Evolutionary conservation across 2,329 filamentous ascomycete species (phyloP), one percentile per base, ranked within the genome.

Genomic region (Neobulgaria alba): DNA sequence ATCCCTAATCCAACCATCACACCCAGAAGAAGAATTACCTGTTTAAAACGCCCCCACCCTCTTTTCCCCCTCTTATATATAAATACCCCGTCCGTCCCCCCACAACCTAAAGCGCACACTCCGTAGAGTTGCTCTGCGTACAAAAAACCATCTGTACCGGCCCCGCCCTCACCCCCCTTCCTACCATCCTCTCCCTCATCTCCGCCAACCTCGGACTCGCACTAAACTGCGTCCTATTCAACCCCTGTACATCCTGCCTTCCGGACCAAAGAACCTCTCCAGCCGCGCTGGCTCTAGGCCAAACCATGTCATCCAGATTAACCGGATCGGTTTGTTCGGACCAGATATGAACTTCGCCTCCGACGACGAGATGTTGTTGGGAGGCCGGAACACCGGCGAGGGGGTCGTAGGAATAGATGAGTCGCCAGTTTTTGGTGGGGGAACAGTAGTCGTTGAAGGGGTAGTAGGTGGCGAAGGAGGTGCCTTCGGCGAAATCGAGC

Each of bases 211-310:
- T 67, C 10, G 81, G 81, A 32, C 72, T 72, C 8, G 82, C 84
- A 29, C 79, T 75, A 43, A 84, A 65, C 65, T 85, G 81, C 47
- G 76, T 83, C 38, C 85, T 68, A 61, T 87, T 87, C 57, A 73
- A 63, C 2, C 84, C 83, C 12, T 67, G 59, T 2, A 67, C 71
- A 56, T 89, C 83, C 44, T 73, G 72, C 40, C 72, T 64, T 38
- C 85, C 85, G 30, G 77, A 84, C 87, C 87, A 94, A 34, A 90
- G 69, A 1, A 89, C 77, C 64, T 93, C 87, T 18, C 74, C 84
- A 0, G 80, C 83, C 0, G 84, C 85, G 38, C 73, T 74, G 1
- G 76, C 77, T 4, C 87, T 72, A 5, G 87, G 86, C 87, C 86
- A 94, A 7, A 90, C 64, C 61, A 85, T 77, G 26, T 67, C 66